A percentile compares a stretch with the other conserved stretches of the same genome.
These are phyloP conservation scores for Hypomontagnella monticulosa DNA, from an alignment of 495 filamentous ascomycete species.

Conservation along the genomic window DNA sequence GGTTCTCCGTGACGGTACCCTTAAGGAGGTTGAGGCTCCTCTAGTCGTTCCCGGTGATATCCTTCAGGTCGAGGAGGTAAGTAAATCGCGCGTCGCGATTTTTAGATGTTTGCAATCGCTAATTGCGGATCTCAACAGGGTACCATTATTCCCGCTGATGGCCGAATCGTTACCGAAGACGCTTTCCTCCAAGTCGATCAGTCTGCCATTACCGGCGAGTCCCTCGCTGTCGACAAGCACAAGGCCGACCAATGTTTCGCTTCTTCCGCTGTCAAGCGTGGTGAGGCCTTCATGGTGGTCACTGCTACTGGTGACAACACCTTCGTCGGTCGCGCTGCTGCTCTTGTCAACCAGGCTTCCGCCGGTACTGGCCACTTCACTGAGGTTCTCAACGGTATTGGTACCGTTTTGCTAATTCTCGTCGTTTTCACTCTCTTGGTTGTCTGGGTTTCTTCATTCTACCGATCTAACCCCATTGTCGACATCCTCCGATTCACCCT, in stretches of 20 bases:
- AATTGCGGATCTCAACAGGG: slow-evolving; percentile 55
- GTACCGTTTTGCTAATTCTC: slow-evolving; percentile 81
- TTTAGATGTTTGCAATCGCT: slow-evolving; percentile 9
- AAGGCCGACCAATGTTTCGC: slow-evolving; percentile 80
- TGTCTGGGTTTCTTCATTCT: slow-evolving; percentile 88
- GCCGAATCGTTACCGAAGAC: slow-evolving; percentile 79
- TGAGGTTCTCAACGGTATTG: slow-evolving; percentile 84
- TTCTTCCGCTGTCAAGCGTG: slow-evolving; percentile 90
- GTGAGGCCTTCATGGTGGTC: slow-evolving; percentile 81
- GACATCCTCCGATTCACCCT: slow-evolving; percentile 84
- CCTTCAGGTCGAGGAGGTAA: slow-evolving; percentile 78
- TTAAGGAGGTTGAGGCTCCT: slow-evolving; percentile 76
- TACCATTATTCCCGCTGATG: slow-evolving; percentile 90
- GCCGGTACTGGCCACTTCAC: slow-evolving; percentile 85
- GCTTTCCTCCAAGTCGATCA: slow-evolving; percentile 91
- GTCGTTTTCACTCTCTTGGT: slow-evolving; percentile 82
- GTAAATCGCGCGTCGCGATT: slow-evolving; percentile 45
- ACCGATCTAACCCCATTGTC: slow-evolving; percentile 80
- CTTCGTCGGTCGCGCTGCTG: slow-evolving; percentile 88
- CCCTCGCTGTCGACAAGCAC: slow-evolving; percentile 88
- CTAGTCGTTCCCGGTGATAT: slow-evolving; percentile 92
- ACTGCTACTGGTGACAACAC: slow-evolving; percentile 87
- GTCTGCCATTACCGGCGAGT: slow-evolving; percentile 91
- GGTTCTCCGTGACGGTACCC: slow-evolving; percentile 78
- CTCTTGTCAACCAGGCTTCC: slow-evolving; percentile 79